phyloP scores from a whole-genome alignment of 768 basidiomycete species.

The Pleurotus salmoneostramineus region DNA sequence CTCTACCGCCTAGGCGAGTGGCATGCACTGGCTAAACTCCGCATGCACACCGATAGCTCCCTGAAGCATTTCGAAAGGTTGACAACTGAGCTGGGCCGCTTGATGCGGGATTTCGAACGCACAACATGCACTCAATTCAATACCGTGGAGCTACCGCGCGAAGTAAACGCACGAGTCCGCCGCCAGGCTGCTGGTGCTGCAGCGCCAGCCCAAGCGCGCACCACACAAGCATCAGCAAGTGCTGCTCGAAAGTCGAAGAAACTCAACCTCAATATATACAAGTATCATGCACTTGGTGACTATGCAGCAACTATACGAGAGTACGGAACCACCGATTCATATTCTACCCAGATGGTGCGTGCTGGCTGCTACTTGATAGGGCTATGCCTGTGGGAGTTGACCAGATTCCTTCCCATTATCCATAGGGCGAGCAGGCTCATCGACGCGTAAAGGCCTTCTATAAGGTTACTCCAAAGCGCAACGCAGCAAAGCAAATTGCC shows the following conservation, averaged over 20 bases:
- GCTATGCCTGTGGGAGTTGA: slow-evolving; percentile 11
- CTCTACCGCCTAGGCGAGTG: slow-evolving; percentile 25
- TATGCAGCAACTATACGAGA: slow-evolving; percentile 19
- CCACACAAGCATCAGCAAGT: background rate
- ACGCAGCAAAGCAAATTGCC: slow-evolving; percentile 14
- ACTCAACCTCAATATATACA: slow-evolving; percentile 30
- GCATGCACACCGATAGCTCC: slow-evolving; percentile 28
- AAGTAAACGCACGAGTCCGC: slow-evolving; percentile 15
- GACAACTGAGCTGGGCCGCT: slow-evolving; percentile 18
- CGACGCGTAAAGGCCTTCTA: slow-evolving; percentile 23
- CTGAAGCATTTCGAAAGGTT: slow-evolving; percentile 16
- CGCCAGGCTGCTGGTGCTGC: background rate
- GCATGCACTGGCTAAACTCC: slow-evolving; percentile 34
- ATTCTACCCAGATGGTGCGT: slow-evolving; percentile 25
- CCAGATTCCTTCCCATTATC: background rate
- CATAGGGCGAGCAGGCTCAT: slow-evolving; percentile 30
- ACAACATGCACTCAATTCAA: slow-evolving; percentile 19
- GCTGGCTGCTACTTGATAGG: background rate
- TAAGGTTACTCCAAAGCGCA: slow-evolving; percentile 18
- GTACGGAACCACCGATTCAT: slow-evolving; percentile 31
- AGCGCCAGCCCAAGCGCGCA: background rate
- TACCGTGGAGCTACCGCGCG: slow-evolving; percentile 24
- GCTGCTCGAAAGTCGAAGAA: background rate
- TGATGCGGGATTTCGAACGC: slow-evolving; percentile 22
- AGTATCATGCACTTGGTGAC: slow-evolving; percentile 31